These are phyloP conservation scores for Ceratobasidium sp. DNA, from an alignment of 1,284 basidiomycete species.

Conservation along the genomic window DNA sequence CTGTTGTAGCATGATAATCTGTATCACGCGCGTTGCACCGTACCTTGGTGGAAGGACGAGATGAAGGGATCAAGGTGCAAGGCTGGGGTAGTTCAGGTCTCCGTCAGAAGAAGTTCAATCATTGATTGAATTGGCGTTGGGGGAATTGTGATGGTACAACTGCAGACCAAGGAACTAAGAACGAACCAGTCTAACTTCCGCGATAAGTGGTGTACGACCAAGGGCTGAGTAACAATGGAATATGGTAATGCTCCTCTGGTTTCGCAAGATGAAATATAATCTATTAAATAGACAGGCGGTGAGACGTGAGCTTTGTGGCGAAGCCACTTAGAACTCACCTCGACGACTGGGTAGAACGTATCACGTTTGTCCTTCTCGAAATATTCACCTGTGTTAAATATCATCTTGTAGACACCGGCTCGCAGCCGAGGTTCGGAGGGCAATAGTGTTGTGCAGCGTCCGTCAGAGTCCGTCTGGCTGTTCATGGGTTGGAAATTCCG, in stretches of 20 bases:
- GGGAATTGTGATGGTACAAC: no score
- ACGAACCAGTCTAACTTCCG: constrained; percentile 66
- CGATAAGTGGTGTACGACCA: constrained; percentile 94
- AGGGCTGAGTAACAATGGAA: constrained; percentile 90
- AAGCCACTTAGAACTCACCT: constrained; percentile 62
- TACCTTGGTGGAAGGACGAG: no score
- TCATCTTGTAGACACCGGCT: constrained; percentile 79
- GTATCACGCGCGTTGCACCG: no score
- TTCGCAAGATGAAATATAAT: constrained; percentile 78
- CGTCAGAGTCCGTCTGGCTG: constrained; percentile 83
- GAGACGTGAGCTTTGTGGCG: neutral
- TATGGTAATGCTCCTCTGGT: constrained; percentile 85
- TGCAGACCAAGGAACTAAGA: neutral
- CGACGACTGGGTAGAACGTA: constrained; percentile 90
- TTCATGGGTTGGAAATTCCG: constrained; percentile 28
- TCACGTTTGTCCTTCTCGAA: constrained; percentile 71
- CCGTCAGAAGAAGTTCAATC: neutral
- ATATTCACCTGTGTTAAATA: constrained; percentile 85
- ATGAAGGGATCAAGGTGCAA: no score
- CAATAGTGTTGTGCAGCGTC: constrained; percentile 79
- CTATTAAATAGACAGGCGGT: constrained; percentile 57
- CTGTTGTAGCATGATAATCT: neutral
- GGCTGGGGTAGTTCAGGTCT: no score
- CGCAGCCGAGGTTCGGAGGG: constrained; percentile 61
- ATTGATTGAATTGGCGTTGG: neutral